A percentile compares a stretch with the other conserved stretches of the same genome.
phyloP scores from a whole-genome alignment of 306 rosid genomes.

The Alnus glutinosa region DNA sequence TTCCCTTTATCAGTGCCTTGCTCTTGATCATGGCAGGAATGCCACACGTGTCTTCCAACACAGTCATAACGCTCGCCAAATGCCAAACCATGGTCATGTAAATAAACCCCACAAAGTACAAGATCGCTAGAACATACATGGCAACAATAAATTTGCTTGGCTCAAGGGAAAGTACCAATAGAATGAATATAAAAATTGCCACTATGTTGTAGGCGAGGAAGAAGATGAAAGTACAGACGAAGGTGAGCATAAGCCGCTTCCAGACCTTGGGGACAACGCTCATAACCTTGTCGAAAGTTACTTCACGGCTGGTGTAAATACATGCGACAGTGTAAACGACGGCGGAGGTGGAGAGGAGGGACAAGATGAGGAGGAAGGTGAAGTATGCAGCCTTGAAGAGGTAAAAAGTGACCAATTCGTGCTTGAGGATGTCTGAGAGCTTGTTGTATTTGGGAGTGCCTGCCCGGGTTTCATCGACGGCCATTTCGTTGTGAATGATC shows the following conservation, averaged over 20 bases:
- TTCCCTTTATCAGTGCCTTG: slow-evolving; percentile 58
- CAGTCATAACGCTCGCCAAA: slow-evolving; percentile 59
- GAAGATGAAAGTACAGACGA: slow-evolving; percentile 41
- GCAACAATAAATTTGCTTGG: fast-evolving
- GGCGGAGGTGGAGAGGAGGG: slow-evolving; percentile 68
- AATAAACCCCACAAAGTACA: slow-evolving; percentile 43
- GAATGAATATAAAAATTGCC: background rate
- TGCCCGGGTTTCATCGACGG: slow-evolving; percentile 5
- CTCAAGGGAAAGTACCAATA: background rate
- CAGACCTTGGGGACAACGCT: slow-evolving; percentile 68
- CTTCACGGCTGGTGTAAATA: slow-evolving; percentile 45
- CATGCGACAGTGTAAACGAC: slow-evolving; percentile 75
- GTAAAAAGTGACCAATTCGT: slow-evolving; percentile 39
- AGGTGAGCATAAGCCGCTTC: slow-evolving; percentile 65
- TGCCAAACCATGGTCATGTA: slow-evolving; percentile 68
- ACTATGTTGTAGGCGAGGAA: slow-evolving; percentile 40
- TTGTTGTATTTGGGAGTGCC: slow-evolving; percentile 32
- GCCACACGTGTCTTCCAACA: slow-evolving; percentile 67
- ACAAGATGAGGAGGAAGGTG: slow-evolving; percentile 36
- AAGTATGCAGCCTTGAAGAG: slow-evolving; percentile 49
- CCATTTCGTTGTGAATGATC: slow-evolving; percentile 24
- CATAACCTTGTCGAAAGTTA: slow-evolving; percentile 46
- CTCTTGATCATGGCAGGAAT: slow-evolving; percentile 74
- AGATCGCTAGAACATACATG: background rate
- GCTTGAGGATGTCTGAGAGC: slow-evolving; percentile 29